A percentile compares a stretch with the other conserved stretches of the same genome.
Conservation (phyloP, 2,329 filamentous ascomycete species). For the Beauveria pseudobassiana region DNA sequence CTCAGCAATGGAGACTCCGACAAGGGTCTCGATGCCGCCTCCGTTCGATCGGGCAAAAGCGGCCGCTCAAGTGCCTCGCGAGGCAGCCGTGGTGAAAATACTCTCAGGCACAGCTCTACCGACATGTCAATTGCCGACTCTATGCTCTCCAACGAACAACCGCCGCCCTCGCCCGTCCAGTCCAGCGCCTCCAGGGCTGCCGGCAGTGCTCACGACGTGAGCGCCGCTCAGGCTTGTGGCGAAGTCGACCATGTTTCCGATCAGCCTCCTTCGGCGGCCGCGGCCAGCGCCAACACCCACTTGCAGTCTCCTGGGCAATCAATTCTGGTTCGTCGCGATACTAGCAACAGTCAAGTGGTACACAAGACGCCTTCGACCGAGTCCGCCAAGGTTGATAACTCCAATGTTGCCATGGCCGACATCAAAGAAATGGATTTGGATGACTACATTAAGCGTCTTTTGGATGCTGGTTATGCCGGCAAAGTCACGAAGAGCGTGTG, state of each 20-base stretch:
- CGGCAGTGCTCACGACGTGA: constrained; percentile 67
- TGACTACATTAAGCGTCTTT: constrained; percentile 89
- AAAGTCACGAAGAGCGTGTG: constrained; percentile 98
- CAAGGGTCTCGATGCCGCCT: constrained; percentile 60
- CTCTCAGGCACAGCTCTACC: constrained; percentile 33
- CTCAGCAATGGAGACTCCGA: constrained; percentile 59
- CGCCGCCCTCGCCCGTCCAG: constrained; percentile 82
- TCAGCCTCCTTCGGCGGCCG: constrained; percentile 64
- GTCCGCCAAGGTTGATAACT: constrained; percentile 33
- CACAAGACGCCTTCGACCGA: constrained; percentile 38
- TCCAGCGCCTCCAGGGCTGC: constrained; percentile 56
- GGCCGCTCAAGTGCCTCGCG: constrained; percentile 42
- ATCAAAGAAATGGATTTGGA: constrained; percentile 91
- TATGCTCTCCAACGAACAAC: constrained; percentile 42
- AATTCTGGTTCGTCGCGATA: constrained; percentile 77
- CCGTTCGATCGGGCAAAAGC: constrained; percentile 64
- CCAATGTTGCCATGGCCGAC: constrained; percentile 73
- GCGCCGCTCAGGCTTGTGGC: constrained; percentile 73
- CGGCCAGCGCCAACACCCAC: constrained; percentile 48
- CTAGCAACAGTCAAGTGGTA: constrained; percentile 56
- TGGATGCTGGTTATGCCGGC: constrained; percentile 91
- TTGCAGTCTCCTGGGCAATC: constrained; percentile 73
- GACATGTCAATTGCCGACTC: constrained; percentile 35
- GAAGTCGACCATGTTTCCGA: constrained; percentile 96
- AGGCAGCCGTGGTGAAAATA: constrained; percentile 37